These are phyloP conservation scores for Infundibulicybe gibba DNA, from an alignment of 768 basidiomycete species.

Conservation along the genomic window DNA sequence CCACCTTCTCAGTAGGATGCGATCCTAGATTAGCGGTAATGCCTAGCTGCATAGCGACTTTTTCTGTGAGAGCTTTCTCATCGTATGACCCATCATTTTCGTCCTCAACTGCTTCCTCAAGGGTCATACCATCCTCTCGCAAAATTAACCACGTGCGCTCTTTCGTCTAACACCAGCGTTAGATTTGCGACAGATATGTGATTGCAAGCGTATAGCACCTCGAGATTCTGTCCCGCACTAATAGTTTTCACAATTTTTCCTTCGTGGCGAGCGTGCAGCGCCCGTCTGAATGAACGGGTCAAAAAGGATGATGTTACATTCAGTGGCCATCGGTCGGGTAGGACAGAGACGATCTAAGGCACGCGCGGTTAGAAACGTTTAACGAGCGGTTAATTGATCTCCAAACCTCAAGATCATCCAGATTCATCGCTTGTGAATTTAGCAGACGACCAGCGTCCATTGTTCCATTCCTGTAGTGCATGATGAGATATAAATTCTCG, in stretches of 20 bases:
- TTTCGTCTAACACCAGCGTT: constrained; percentile 37
- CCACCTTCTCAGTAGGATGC: too few relatives aligned
- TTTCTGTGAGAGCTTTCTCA: constrained; percentile 45
- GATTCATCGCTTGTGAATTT: constrained; percentile 74
- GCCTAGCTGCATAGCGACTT: constrained; percentile 28
- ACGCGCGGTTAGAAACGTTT: constrained; percentile 1
- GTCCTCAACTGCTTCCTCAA: constrained; percentile 55
- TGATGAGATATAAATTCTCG: too few relatives aligned
- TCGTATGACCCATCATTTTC: constrained; percentile 30
- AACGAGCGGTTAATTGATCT: background rate
- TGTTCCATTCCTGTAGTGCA: constrained; percentile 42
- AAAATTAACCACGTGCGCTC: constrained; percentile 56
- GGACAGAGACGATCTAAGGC: constrained; percentile 54
- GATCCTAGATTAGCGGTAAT: background rate
- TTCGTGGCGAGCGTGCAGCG: constrained; percentile 67
- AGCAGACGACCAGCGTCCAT: constrained; percentile 66
- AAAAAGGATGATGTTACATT: constrained; percentile 73
- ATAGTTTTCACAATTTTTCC: constrained; percentile 76
- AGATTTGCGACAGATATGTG: background rate
- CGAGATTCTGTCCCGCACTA: constrained; percentile 75
- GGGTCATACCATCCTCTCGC: constrained; percentile 60
- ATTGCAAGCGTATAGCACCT: constrained; percentile 29
- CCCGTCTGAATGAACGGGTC: constrained; percentile 71
- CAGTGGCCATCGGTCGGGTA: constrained; percentile 79
- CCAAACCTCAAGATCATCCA: constrained; percentile 77